Base-by-base conservation (phyloP, 78 protist genomes). In the Monosiga brevicollis region DNA sequence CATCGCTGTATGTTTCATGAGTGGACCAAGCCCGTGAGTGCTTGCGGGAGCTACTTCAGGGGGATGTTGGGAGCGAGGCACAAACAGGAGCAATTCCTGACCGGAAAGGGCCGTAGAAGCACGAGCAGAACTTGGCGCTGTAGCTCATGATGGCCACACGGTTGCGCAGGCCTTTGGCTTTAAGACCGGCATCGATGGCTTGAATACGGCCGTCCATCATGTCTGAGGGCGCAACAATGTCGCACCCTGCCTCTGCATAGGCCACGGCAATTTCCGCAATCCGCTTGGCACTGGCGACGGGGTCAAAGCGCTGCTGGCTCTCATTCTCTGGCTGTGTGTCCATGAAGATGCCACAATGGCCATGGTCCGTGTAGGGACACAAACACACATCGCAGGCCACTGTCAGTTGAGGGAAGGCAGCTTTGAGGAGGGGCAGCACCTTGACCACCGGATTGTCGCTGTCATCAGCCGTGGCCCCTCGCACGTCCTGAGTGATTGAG, bases 141-240 rank as follows among this genome's bases (percentile, higher is more conserved):
- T 95, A 94, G 10, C 89, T 42, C 92, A 94, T 86, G 43, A 93
- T 87, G 29, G 89, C 43, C 10, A 80, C 85, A 42, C 42, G 1
- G n/a, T 73, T 42, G 32, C 10, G 77, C 76, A 83, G 75, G 38
- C 42, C 29, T 0, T 34, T 41, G 72, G 34, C 78, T 35, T 1
- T 22, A 2, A 76, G 62, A 15, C 74, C 80, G 0, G 32, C 35
- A 73, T 80, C 83, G 80, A 93, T 87, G 42, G 86, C 89, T 25
- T 38, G 85, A 20, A 95, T 85, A 1, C 97, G 82, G 11, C 95
- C 92, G 76, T 95, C 97, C 95, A 93, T 90, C 97, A 95, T 95
- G 87, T 95, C 97, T 15, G 93, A 87, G 54, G 97, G 97, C 23
- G 97, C 97, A 35, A 95, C 89, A 25, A 92, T 73, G 83, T 95